Evolutionary conservation across 1,284 basidiomycete genomes (phyloP), one percentile per base, ranked within the genome.

Genomic region (Ganoderma leucocontextum): DNA sequence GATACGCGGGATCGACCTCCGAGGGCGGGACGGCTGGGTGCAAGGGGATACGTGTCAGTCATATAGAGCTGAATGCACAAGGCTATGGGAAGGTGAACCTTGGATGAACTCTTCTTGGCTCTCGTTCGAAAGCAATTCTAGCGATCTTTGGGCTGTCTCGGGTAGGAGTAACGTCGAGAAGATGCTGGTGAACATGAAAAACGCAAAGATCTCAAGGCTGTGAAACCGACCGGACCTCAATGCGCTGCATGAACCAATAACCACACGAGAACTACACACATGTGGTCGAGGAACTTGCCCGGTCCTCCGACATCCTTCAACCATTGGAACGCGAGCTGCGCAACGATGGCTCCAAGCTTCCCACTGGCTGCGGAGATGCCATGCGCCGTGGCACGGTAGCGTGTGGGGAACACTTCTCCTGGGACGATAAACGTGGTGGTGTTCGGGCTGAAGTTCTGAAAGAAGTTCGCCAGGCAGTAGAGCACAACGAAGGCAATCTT

Each of bases 401-500:
- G 89, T 2, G 95, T 96, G 2, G 95, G 94, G 90, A 95, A 96
- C 36, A 85, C 88, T 79, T 96, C 94, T 66, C 92, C 93, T 9
- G 95, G 95, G 42, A 96, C 84, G 73, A 95, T 77, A 79, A 90
- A 96, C 3, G 94, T 96, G 0, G 93, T 95, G 0, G 89, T 88
- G 81, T 95, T 95, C 62, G 94, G 91, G 0, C 94, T 93, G 77
- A 91, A 92, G 79, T 91, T 91, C 82, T 91, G 87, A 86, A 90
- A 91, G 82, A 91, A 90, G 78, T 91, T 89, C 71, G 91, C 84
- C 35, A 94, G 80, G 78, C 92, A 93, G 82, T 93, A 94, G 41
- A 94, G 83, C 82, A 92, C 89, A 62, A 94, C 90, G 79, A 95
- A 94, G 3, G 87, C 89, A 73, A 89, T 89, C 70, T 81, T 84